Base-by-base conservation (phyloP, 331 rosid species). In the Rhamnella rubrinervis region DNA sequence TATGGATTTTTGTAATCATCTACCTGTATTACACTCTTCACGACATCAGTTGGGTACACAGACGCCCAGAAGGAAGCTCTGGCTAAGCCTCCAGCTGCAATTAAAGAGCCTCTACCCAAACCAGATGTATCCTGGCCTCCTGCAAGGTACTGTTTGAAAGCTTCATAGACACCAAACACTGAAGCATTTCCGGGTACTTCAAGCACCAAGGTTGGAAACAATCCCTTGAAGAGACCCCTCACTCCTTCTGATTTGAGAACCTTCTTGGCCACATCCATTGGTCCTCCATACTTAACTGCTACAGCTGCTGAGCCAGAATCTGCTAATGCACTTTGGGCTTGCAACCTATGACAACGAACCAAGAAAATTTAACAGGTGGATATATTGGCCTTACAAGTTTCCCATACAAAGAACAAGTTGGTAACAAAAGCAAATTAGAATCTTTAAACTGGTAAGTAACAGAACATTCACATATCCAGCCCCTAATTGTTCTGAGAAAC, bases 151-250 rank as follows among this genome's bases (percentile, higher is more conserved):
- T 80, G 96, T 80, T 95, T 89, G 28, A 78, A n/a, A 52, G 84
- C 88, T 80, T 95, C 99, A 26, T 95, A 95, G n/a, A 81, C 96
- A 19, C 97, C 97, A 58, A 95, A 95, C 96, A 95, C 83, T 31
- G 79, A 84, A 23, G 99, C 99, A 76, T 89, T 95, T 72, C 99
- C 99, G 0, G 97, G 99, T 65, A 91, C 56, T 77, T 95, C 99
- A 14, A 96, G 96, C 0, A 90, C 96, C 93, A 95, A 44, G 0
- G 99, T 95, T 2, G 99, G 99, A 72, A 80, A 75, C 82, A 95
- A 67, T 60, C 97, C 97, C 79, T 91, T 95, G 81, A 89, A 89
- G 59, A 95, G 99, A 66, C 97, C 99, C 72, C 65, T 87, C 2
- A 50, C 17, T 31, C 99, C 99, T 85, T 95, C 99, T 21, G 93